Evolutionary conservation across 2,329 filamentous ascomycete species (phyloP), one percentile per base, ranked within the genome.

Genomic region (Fonsecaea monophora): DNA sequence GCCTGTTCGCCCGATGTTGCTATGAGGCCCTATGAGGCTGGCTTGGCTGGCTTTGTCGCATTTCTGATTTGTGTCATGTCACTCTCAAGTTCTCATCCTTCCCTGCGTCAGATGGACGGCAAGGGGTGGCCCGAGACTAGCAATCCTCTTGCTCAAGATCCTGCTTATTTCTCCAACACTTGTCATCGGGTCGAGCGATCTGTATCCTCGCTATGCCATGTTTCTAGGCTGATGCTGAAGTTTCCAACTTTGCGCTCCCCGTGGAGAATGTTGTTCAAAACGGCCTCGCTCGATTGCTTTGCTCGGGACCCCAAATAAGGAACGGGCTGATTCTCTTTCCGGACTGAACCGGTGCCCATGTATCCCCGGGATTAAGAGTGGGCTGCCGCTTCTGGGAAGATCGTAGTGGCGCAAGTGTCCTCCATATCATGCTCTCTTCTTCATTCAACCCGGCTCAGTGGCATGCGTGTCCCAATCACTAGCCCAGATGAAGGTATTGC

Each of bases 401-500:
- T 9, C 18, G 8, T 21, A 21, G 10, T 13, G 42, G 42, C 8
- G 42, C 18, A 18, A 12, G 18, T 9, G 5, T 7, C 21, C n/a
- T 48, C 18, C 8, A 21, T 10, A 48, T 48, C n/a, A 21, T 18
- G 10, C 18, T 10, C 18, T 8, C 7, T 48, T 21, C 18, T 8
- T 34, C 30, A 37, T 18, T 60, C 25, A 70, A 13, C 57, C 56
- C 25, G 64, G 62, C 18, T 68, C 70, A 45, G 65, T 53, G 32
- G 62, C 54, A 70, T 67, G 70, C 1, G 71, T 75, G 75, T 85
- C 87, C 87, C 85, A 89, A 74, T 89, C 87, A 73, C 83, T 88
- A 53, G 81, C 83, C 87, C 87, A 89, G 53, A 89, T 92, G 73
- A 97, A 97, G 0, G 92, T 97, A 2, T 85, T 83, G 77, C 94